Evolutionary conservation across 305 asterid species (phyloP).

Genomic region (Rubia peregrina): DNA sequence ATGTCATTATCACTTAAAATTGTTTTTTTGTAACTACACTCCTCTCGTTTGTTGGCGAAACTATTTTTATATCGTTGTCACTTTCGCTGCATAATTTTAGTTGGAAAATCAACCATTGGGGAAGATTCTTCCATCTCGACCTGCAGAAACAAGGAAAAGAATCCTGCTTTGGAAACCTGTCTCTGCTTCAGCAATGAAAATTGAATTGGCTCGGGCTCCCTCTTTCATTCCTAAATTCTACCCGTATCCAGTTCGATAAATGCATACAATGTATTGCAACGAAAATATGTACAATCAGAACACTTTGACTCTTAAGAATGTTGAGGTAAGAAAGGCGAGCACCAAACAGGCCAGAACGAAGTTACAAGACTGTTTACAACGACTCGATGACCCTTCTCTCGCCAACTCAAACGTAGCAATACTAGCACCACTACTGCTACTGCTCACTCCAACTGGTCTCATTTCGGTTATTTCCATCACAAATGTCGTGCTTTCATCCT

Average conservation of each 20-base stretch:
- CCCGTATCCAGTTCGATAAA: too few relatives aligned
- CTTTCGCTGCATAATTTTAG: too few relatives aligned
- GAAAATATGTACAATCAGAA: not conserved
- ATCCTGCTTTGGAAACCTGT: not conserved
- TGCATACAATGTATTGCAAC: not conserved
- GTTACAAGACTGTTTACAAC: conserved; percentile 28
- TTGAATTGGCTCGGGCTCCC: not conserved
- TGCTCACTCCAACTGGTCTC: conserved; percentile 18
- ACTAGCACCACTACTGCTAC: not conserved
- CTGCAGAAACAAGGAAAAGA: conserved; percentile 2
- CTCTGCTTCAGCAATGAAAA: too few relatives aligned
- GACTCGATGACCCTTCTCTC: conserved; percentile 17
- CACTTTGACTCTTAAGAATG: conserved; percentile 26
- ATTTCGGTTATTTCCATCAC: conserved; percentile 30
- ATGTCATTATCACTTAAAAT: too few relatives aligned
- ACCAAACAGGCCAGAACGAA: conserved; percentile 29
- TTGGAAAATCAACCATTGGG: not conserved
- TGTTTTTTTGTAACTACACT: too few relatives aligned
- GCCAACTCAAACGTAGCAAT: conserved; percentile 15
- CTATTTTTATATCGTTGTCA: too few relatives aligned
- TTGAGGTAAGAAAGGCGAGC: conserved; percentile 30
- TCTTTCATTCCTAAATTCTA: not conserved
- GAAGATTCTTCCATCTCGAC: not conserved
- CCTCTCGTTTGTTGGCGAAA: too few relatives aligned
- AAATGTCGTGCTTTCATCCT: conserved; percentile 23